Evolutionary conservation across 2,329 filamentous ascomycete species (phyloP), one percentile per base, ranked within the genome.

Genomic region (Dactylella cylindrospora): DNA sequence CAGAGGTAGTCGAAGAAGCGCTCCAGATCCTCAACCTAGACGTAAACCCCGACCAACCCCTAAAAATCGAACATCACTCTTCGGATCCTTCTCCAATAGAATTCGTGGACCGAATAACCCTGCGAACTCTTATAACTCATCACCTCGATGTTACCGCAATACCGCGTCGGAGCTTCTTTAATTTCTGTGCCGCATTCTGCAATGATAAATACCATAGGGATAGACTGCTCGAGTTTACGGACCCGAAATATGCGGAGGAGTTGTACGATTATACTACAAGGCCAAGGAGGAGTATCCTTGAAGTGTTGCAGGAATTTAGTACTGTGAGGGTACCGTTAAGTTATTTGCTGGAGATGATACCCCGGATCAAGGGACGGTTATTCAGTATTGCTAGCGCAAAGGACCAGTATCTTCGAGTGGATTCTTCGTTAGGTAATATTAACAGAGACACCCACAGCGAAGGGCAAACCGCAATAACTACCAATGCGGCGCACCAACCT

Each of bases 241-340:
- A 86, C 68, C 83, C 88, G 0, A 80, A 86, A 38, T 88, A 85
- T 68, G 82, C 91, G 4, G 90, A 97, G 68, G 93, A 98, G 68
- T 84, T 95, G 52, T 97, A 88, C 75, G 91, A 98, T 74, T 98
- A 98, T 71, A 93, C 93, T 1, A 90, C 90, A 0, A 84, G 93
- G 6, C 88, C 91, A 0, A 84, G 90, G 26, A 84, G 93, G 26
- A 94, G 87, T 57, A 95, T 97, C 54, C 76, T 98, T 4, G 93
- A 98, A 73, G 85, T 95, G 2, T 79, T 98, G 22, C 84, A 91
- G 53, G 93, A 98, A 68, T 98, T 98, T 68, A 80, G 86, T 33
- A 85, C 82, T 0, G 85, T 97, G 50, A 84, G 84, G 64, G 82
- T 98, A 1, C 90, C 93, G 0, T 87, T 84, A 74, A 77, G 85